phyloP scores from a whole-genome alignment of 805 yeast genomes.

The Jamesozyma piceae region DNA sequence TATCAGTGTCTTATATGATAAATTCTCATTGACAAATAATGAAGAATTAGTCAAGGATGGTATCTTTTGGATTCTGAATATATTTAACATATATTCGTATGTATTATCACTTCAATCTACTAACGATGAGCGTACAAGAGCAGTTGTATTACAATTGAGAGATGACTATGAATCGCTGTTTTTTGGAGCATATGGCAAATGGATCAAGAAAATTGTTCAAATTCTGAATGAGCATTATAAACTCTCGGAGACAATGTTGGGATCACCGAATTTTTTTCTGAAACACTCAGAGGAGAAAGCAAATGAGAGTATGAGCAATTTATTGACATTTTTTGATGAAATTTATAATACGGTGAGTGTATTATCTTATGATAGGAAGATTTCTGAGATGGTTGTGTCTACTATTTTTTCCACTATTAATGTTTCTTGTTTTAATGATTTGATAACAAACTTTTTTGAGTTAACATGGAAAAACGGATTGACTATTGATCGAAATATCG shows the following conservation, averaged over 20 bases:
- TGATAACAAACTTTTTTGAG: slow-evolving; percentile 6
- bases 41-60: not conserved
- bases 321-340: slow-evolving; percentile 75
- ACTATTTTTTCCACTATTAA: slow-evolving; percentile 5
- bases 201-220: slow-evolving; percentile 7
- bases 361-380: too few relatives aligned
- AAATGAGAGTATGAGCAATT: not conserved
- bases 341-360: slow-evolving; percentile 69
- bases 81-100: not conserved
- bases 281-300: not conserved
- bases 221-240: slow-evolving; percentile 4
- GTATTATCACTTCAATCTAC: not conserved
- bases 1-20: not conserved
- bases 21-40: not conserved
- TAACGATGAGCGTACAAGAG: not conserved
- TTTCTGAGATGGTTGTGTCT: not conserved
- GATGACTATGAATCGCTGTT: slow-evolving; percentile 1
- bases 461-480: slow-evolving; percentile 11
- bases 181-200: slow-evolving; percentile 3
- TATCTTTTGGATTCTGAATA: slow-evolving; percentile 3
- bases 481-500: slow-evolving; percentile 3
- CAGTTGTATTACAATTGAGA: not conserved
- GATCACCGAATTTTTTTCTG: slow-evolving; percentile 3
- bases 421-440: slow-evolving; percentile 8
- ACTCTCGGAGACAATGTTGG: slow-evolving; percentile 7